Evolutionary conservation across 2,329 filamentous ascomycete species (phyloP), one percentile per base, ranked within the genome.

Genomic region (Penicillium oxalicum): DNA sequence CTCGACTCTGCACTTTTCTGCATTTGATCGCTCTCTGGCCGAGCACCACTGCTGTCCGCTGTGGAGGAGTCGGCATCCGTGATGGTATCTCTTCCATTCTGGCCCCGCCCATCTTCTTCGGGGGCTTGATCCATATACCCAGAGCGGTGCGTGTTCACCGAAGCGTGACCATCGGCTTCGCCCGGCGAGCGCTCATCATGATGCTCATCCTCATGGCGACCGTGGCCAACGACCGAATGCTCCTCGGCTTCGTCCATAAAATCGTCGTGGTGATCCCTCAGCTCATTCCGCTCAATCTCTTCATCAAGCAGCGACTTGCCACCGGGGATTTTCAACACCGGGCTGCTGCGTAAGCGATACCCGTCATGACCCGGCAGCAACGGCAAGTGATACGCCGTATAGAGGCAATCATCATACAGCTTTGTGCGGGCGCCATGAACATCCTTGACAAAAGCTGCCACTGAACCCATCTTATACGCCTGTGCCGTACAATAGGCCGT

Each of bases 401-500:
- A 98, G 25, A 98, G 75, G 64, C 93, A 98, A 69, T 98, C 93
- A 68, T 98, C 93, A 70, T 98, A 98, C 4, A 97, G 77, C 71
- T 98, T 98, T 11, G 91, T 95, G 70, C 90, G 86, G 1, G 91
- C 91, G 29, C 87, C 84, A 71, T 98, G 93, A 61, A 85, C 86
- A 55, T 88, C 87, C 59, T 87, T 86, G 52, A 96, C 76, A 65
- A 98, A 98, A 32, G 88, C 82, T 11, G 91, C 89, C n/a, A 90
- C 89, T 26, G 84, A 81, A 60, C 87, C 86, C 72, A 95, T 83
- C 72, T 91, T 95, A 73, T 91, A 97, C 6, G 87, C 88, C 68
- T 96, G 88, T 0, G 93, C 91, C 0, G 90, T 97, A 69, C 91
- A 97, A 69, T 97, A 98, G 9, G 93, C 93, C 49, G 93, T 98